phyloP scores from a whole-genome alignment of 148 eudicot species.

The Vaccinium vitisidaea region DNA sequence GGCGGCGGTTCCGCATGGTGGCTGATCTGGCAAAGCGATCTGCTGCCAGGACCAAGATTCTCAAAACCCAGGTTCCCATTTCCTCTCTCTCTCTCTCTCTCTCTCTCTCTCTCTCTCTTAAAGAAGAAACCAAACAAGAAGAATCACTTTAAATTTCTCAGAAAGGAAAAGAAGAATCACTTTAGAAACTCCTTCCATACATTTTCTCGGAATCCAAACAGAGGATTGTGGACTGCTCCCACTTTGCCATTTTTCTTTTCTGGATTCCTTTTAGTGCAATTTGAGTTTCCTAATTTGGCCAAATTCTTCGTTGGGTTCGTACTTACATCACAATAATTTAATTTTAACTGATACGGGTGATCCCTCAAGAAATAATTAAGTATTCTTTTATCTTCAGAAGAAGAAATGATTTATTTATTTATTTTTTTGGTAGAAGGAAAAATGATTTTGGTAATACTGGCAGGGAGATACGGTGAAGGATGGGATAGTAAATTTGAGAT shows the following conservation, averaged over 20 bases:
- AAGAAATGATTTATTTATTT: too few species aligned
- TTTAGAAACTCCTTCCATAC: background rate
- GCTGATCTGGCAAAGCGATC: conserved; percentile 53
- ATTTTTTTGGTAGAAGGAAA: too few species aligned
- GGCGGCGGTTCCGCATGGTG: conserved; percentile 53
- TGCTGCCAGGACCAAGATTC: conserved; percentile 22
- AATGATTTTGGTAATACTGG: background rate
- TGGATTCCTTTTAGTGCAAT: background rate
- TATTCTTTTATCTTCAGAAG: too few species aligned
- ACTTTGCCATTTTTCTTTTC: background rate
- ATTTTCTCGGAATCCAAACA: background rate
- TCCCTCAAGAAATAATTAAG: too few species aligned
- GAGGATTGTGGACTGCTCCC: background rate
- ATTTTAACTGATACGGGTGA: too few species aligned
- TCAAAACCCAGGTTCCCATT: conserved; percentile 42
- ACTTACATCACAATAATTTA: background rate
- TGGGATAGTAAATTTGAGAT: background rate
- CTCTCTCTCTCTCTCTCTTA: background rate
- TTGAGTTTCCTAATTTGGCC: background rate
- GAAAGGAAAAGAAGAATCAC: too few species aligned
- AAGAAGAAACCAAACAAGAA: background rate
- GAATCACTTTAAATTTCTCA: background rate
- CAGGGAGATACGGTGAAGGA: background rate
- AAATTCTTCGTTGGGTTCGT: background rate
- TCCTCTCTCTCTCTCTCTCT: background rate